These are phyloP conservation scores for Salix exigua DNA, from an alignment of 345 rosid species.

Conservation along the genomic window DNA sequence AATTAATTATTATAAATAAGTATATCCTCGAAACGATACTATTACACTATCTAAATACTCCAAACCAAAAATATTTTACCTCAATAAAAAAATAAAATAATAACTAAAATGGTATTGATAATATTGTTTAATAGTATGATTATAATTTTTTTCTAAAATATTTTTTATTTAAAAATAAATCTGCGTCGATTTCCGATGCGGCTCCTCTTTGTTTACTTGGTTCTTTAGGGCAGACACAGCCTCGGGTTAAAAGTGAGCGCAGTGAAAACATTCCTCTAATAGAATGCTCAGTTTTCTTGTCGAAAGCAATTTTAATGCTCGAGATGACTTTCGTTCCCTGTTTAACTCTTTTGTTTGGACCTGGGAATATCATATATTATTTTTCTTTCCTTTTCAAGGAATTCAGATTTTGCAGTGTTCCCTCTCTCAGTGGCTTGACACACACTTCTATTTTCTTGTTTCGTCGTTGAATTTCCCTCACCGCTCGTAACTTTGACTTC, in stretches of 20 bases:
- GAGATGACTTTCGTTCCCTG: neutral
- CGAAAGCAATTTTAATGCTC: neutral
- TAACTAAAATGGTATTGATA: too few relatives aligned
- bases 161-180: too few relatives aligned
- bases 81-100: too few relatives aligned
- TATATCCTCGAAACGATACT: too few relatives aligned
- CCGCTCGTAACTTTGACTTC: neutral
- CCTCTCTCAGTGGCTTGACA: slow-evolving; percentile 30
- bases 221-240: neutral
- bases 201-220: neutral
- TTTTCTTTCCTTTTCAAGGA: neutral
- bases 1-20: too few relatives aligned
- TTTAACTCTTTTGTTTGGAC: neutral
- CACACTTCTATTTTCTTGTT: slow-evolving; percentile 39
- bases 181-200: neutral
- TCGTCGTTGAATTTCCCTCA: slow-evolving; percentile 1
- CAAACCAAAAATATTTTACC: too few relatives aligned
- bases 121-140: too few relatives aligned
- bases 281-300: neutral
- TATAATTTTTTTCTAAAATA: too few relatives aligned
- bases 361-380: neutral
- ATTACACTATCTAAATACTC: too few relatives aligned
- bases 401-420: slow-evolving; percentile 16
- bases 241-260: neutral
- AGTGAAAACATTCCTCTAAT: neutral